Base-by-base conservation (phyloP, 2,329 filamentous ascomycete genomes). In the Boeremia exigua region DNA sequence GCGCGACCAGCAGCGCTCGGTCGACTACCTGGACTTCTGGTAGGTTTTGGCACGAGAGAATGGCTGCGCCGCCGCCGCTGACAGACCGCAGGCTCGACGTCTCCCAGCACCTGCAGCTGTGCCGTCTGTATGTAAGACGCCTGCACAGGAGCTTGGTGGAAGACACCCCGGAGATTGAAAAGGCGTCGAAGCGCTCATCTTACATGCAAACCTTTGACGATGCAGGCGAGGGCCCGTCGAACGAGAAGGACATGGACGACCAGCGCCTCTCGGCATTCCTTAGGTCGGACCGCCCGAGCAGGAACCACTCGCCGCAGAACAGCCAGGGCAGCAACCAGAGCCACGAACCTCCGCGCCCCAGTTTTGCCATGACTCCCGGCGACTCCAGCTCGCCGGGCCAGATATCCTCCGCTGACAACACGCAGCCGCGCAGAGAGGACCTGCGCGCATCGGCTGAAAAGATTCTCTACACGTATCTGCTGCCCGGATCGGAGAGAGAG, bases 21-120 rank as follows among this genome's bases (percentile, higher is more conserved):
- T 99, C 11, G 95, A 99, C 72, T 99, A 99, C 70, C 81, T 99
- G 37, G 95, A 99, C 75, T 99, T 99, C 78, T 99, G 96, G 95
- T 98, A 81, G 55, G 74, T 48, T 36, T 25, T 6, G 3, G 14
- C 38, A 29, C 28, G n/a, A 50, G 5, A 9, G 46, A 9, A 33
- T 6, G 5, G 28, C n/a, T 7, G 25, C 9, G n/a, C 6, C 1
- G 11, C 17, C 28, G 36, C 9, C 10, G 33, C 72, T 77, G 62
- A 75, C 50, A 48, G 36, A n/a, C 12, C 19, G 27, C 68, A 98
- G 94, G 95, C 92, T 99, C 68, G 95, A 99, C 87, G 95, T 99
- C 57, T 94, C 95, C 14, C 95, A 99, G 75, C 95, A 99, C 79
- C 97, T 98, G 89, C 96, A 94, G 19, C 84, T 99, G 54, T 99